Base-by-base conservation (phyloP, 2,329 filamentous ascomycete species). In the Epichloe sp. region DNA sequence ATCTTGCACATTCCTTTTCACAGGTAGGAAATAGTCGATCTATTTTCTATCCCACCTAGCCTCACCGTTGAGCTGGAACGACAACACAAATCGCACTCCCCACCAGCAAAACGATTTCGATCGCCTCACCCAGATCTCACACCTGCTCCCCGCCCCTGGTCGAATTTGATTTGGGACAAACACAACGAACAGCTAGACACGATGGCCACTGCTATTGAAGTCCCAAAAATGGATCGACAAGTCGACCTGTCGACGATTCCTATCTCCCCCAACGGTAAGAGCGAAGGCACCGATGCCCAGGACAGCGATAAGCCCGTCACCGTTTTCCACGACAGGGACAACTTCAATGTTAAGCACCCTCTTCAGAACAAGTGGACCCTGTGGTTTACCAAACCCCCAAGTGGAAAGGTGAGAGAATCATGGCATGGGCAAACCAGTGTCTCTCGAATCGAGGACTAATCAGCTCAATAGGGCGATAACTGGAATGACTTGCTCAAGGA, bases 271-370 rank as follows among this genome's bases (percentile, higher is more conserved):
- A 76, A 75, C 56, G 80, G 83, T 59, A 65, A 74, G 53, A 71
- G 75, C 52, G 72, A 75, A 54, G 69, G 71, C 60, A 64, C 70
- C 54, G 68, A 73, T 51, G 68, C 71, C 57, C 74, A 75, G 51
- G 69, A 68, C 50, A 71, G 74, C 57, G 70, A 70, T 57, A 83
- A 90, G 65, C 75, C 86, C 48, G 78, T 95, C 62, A 98, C 93
- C 45, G 91, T 98, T 60, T 98, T 98, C 75, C 90, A 98, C 68
- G 89, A 97, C 73, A 86, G 93, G 61, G 86, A 96, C 59, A 96
- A 98, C 78, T 98, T 98, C 80, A 98, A 95, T 63, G 93, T 98
- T 71, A 98, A 97, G 79, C 93, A 98, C 70, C 91, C 90, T 59
- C 79, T 98, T 55, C 90, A 95, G 79, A 86, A 96, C 77, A 86